A percentile compares a stretch with the other conserved stretches of the same genome.
These are phyloP conservation scores for Nicotiana knightiana DNA, from an alignment of 257 asterid species.

Conservation along the genomic window DNA sequence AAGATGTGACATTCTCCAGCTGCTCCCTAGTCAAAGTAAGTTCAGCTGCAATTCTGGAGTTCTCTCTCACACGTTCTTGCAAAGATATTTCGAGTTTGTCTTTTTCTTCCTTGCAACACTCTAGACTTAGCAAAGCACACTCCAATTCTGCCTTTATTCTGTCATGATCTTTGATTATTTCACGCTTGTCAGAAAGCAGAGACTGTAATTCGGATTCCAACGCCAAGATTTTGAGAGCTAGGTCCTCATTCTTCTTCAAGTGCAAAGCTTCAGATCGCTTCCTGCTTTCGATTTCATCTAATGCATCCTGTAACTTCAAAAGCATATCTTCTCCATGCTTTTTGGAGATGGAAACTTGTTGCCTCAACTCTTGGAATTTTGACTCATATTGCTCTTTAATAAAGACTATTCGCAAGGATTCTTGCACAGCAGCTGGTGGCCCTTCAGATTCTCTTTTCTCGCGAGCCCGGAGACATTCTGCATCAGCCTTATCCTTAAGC, in stretches of 20 bases:
- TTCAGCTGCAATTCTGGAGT: slow-evolving; percentile 43
- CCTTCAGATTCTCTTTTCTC: slow-evolving; percentile 67
- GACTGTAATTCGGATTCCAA: slow-evolving; percentile 63
- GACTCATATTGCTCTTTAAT: slow-evolving; percentile 88
- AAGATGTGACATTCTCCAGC: slow-evolving; percentile 38
- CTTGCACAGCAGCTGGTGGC: slow-evolving; percentile 49
- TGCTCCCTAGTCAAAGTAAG: slow-evolving; percentile 44
- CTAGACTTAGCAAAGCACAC: slow-evolving; percentile 80
- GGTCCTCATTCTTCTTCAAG: slow-evolving; percentile 68
- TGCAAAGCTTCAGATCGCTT: slow-evolving; percentile 79
- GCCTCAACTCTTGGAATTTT: slow-evolving; percentile 73
- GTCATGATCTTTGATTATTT: slow-evolving; percentile 59
- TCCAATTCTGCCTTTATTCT: slow-evolving; percentile 76
- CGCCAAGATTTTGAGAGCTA: slow-evolving; percentile 50
- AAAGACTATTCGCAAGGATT: slow-evolving; percentile 83
- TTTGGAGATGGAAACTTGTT: slow-evolving; percentile 65
- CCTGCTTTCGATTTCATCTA: slow-evolving; percentile 78
- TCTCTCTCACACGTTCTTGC: slow-evolving; percentile 49
- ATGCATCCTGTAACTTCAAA: slow-evolving; percentile 78
- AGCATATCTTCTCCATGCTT: slow-evolving; percentile 97
- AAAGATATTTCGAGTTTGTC: slow-evolving; percentile 57
- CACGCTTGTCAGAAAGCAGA: slow-evolving; percentile 68
- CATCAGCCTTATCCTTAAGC: slow-evolving; percentile 80
- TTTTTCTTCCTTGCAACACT: slow-evolving; percentile 97
- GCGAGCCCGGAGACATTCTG: slow-evolving; percentile 44